Percentiles rank a stretch among this genome's conserved stretches.
Conservation (phyloP, 768 basidiomycete genomes). For the Psilocybe cyanescens region DNA sequence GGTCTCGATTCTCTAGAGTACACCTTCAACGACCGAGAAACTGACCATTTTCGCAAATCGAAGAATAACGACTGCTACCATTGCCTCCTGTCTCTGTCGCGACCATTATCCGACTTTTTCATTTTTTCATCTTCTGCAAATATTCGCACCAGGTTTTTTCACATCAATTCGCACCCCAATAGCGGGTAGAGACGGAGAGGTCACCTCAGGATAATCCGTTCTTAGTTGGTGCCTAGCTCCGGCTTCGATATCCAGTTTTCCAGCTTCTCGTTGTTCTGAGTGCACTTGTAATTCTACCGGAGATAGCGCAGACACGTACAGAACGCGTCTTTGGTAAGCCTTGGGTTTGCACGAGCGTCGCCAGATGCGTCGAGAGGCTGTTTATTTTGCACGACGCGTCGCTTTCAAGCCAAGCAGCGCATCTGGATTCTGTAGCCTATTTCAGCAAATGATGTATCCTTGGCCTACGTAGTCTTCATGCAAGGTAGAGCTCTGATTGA, state of each 20-base stretch:
- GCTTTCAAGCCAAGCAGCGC: background rate
- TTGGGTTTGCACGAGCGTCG: background rate
- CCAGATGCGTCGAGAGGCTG: background rate
- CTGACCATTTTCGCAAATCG: background rate
- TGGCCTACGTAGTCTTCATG: background rate
- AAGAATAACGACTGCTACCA: background rate
- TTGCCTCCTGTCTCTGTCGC: too few relatives aligned
- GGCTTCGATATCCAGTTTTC: background rate
- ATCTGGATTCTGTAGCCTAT: background rate
- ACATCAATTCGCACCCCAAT: background rate
- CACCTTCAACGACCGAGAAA: background rate
- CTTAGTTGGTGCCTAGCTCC: background rate
- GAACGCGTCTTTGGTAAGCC: background rate
- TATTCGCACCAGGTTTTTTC: background rate
- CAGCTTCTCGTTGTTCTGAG: background rate
- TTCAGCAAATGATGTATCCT: background rate
- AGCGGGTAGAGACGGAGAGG: background rate
- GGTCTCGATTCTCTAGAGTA: background rate
- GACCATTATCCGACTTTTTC: background rate
- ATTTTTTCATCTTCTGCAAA: background rate
- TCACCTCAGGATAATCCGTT: background rate
- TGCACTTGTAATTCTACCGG: background rate
- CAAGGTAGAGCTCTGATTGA: constrained; percentile 2
- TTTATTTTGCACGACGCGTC: background rate
- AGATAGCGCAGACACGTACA: background rate